Conservation (phyloP, 2,329 filamentous ascomycete species). For the Microdochium paspali region DNA sequence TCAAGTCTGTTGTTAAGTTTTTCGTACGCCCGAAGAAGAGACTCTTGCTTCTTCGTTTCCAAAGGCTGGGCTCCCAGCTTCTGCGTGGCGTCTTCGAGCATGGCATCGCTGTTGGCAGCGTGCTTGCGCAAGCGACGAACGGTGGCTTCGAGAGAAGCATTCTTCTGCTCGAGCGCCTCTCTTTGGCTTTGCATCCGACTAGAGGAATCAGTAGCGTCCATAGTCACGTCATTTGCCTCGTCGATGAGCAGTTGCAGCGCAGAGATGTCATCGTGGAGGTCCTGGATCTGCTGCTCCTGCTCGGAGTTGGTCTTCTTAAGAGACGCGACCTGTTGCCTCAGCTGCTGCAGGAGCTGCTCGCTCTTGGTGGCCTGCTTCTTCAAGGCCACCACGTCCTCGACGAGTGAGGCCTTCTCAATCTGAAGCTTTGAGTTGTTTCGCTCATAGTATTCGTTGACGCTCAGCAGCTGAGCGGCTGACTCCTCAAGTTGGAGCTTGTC, state of each 20-base stretch:
- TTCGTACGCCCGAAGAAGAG: slow-evolving; percentile 8
- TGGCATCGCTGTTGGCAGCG: slow-evolving; percentile 35
- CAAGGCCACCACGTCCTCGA: not conserved
- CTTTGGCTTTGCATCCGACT: not conserved
- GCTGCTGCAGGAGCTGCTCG: too few relatives aligned
- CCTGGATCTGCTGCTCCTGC: not conserved
- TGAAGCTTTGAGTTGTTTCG: not conserved
- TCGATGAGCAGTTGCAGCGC: not conserved
- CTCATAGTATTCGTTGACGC: not conserved
- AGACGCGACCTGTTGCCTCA: not conserved
- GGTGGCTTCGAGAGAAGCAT: slow-evolving; percentile 35
- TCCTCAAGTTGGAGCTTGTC: slow-evolving; percentile 8
- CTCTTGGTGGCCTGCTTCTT: not conserved
- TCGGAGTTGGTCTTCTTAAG: not conserved
- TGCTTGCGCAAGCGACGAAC: slow-evolving; percentile 35
- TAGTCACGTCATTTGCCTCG: not conserved
- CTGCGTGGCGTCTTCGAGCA: slow-evolving; percentile 26
- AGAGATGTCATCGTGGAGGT: not conserved
- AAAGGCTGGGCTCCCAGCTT: slow-evolving; percentile 9
- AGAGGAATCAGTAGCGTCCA: not conserved
- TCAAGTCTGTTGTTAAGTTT: slow-evolving; percentile 10
- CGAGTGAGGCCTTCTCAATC: not conserved
- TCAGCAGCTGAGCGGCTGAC: not conserved
- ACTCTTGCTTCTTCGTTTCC: slow-evolving; percentile 11
- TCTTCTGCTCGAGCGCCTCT: slow-evolving; percentile 24